A percentile compares a stretch with the other conserved stretches of the same genome.
Evolutionary conservation across 441 rosid species (phyloP).

Genomic region (Euphorbia schlechtendalii): DNA sequence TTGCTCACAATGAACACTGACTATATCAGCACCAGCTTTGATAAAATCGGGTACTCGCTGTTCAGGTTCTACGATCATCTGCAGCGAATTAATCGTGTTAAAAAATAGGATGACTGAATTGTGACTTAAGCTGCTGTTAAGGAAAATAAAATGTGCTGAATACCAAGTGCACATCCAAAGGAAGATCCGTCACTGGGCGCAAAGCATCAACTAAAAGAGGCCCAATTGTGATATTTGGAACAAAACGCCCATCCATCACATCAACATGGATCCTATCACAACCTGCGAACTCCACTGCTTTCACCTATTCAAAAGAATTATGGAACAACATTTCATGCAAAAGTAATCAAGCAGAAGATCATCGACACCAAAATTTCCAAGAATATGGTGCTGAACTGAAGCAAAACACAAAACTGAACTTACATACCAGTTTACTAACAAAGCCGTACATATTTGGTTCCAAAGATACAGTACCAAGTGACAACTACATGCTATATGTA

Average conservation of each 20-base stretch:
- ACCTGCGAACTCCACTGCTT: constrained; percentile 96
- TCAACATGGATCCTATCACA: constrained; percentile 99
- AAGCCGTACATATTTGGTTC: neutral
- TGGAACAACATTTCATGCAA: constrained; percentile 16
- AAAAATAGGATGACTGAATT: constrained; percentile 3
- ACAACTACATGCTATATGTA: neutral
- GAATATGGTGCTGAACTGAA: neutral
- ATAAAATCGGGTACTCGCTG: constrained; percentile 85
- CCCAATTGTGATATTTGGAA: constrained; percentile 97
- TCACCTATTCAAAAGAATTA: constrained; percentile 46
- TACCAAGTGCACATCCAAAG: constrained; percentile 97
- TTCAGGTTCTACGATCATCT: constrained; percentile 98
- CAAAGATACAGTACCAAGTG: neutral
- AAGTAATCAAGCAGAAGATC: neutral
- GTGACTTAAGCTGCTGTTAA: neutral
- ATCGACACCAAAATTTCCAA: constrained; percentile 3
- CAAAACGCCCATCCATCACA: constrained; percentile 98
- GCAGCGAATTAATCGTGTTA: constrained; percentile 24
- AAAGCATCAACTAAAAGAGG: constrained; percentile 94
- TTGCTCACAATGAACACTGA: constrained; percentile 94
- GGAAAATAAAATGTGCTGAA: constrained; percentile 13
- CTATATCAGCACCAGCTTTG: constrained; percentile 94
- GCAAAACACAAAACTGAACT: neutral
- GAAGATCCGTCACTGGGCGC: constrained; percentile 95
- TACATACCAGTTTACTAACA: neutral